Percentiles rank a stretch among this genome's conserved stretches.
Evolutionary conservation across 2,329 filamentous ascomycete genomes (phyloP).

Genomic region (Colletotrichum sp.): DNA sequence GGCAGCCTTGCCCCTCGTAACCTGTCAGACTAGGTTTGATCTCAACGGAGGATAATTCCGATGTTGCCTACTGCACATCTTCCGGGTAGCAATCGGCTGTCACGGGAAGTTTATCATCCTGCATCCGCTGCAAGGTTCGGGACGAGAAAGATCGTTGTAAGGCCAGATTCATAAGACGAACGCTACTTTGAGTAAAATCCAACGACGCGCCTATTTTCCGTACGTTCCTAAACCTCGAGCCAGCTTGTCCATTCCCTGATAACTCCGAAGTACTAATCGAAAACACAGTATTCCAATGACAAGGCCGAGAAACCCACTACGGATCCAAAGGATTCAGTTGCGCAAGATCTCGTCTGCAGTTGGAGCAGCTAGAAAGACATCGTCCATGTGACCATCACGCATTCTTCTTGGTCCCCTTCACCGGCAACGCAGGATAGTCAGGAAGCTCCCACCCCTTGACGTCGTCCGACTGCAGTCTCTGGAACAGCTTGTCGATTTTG

Average conservation of each 20-base stretch:
- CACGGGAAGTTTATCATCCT: neutral
- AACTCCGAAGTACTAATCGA: neutral
- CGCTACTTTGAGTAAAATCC: neutral
- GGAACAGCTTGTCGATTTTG: constrained; percentile 6
- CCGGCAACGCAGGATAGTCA: neutral
- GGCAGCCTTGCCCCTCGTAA: neutral
- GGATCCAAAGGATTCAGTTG: neutral
- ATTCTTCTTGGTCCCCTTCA: neutral
- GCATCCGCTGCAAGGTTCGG: neutral
- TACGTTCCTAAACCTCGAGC: neutral
- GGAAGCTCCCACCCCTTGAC: constrained; percentile 9
- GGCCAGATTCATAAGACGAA: neutral
- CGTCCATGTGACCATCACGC: neutral
- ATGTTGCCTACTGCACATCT: neutral
- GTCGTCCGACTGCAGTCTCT: constrained; percentile 11
- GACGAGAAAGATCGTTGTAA: neutral
- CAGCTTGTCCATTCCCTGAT: neutral
- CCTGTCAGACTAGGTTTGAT: neutral
- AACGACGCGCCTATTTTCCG: neutral
- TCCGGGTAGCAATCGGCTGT: neutral
- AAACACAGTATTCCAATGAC: neutral
- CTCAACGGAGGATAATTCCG: neutral
- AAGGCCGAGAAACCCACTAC: neutral
- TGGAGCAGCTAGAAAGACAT: neutral
- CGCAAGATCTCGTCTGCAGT: neutral